A percentile compares a stretch with the other conserved stretches of the same genome.
phyloP scores from a whole-genome alignment of 2,329 filamentous ascomycete species.

The Neofusicoccum kwambonambiense region DNA sequence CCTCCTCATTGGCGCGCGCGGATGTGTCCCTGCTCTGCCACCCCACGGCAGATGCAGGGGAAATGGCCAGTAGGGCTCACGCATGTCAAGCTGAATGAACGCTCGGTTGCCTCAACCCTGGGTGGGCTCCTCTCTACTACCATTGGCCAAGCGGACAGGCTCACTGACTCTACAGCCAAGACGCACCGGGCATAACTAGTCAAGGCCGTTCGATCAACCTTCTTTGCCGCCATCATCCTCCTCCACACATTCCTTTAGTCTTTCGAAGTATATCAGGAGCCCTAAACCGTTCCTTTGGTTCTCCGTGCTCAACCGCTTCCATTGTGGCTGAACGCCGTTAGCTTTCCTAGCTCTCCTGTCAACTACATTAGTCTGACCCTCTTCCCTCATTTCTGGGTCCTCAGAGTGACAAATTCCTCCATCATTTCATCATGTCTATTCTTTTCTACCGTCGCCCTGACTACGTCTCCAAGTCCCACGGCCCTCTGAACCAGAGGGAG shows the following conservation, averaged over 20 bases:
- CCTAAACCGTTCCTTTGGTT: neutral
- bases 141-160: neutral
- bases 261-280: neutral
- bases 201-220: neutral
- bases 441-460: conserved; percentile 22
- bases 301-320: neutral
- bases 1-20: neutral
- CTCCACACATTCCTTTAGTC: neutral
- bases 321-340: neutral
- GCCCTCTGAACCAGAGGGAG: conserved; percentile 18
- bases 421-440: conserved; percentile 20
- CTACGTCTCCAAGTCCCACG: conserved; percentile 16
- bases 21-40: neutral
- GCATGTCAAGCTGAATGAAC: neutral
- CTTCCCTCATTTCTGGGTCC: neutral
- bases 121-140: neutral
- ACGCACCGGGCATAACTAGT: neutral
- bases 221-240: neutral
- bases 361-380: neutral
- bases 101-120: neutral
- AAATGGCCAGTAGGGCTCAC: neutral
- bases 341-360: neutral
- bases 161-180: neutral
- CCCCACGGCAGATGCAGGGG: conserved; percentile 5
- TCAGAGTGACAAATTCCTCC: neutral